Evolutionary conservation across 2,329 filamentous ascomycete genomes (phyloP).

Genomic region (Fusarium temperatum): DNA sequence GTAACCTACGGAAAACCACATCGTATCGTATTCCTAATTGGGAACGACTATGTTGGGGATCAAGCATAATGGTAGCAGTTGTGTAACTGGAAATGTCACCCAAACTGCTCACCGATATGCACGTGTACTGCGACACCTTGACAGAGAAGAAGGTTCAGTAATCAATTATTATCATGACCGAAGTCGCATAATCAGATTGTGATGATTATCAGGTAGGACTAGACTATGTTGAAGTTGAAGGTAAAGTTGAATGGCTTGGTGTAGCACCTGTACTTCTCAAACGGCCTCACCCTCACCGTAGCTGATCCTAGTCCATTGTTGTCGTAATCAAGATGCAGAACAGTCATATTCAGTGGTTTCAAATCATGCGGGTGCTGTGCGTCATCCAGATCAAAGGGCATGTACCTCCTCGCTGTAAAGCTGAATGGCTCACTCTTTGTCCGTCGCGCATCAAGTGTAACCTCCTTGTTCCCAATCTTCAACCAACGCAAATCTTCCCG

Average conservation of each 20-base stretch:
- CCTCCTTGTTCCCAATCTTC: neutral
- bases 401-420: slow-evolving; percentile 8
- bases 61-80: accelerated
- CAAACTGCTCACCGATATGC: neutral
- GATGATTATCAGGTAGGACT: accelerated
- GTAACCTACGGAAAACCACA: neutral
- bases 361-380: slow-evolving; percentile 15
- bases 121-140: accelerated
- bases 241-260: slow-evolving; percentile 11
- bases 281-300: slow-evolving; percentile 5
- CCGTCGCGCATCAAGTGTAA: slow-evolving; percentile 1
- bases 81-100: accelerated
- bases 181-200: neutral
- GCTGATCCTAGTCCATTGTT: slow-evolving; percentile 14
- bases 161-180: neutral
- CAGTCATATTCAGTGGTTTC: slow-evolving; percentile 14
- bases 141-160: accelerated
- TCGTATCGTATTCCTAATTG: neutral
- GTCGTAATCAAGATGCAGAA: slow-evolving; percentile 18
- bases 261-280: slow-evolving; percentile 23
- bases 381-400: slow-evolving; percentile 18
- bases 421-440: neutral
- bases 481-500: slow-evolving; percentile 1
- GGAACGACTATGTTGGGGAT: accelerated
- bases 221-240: slow-evolving; percentile 7